A percentile compares a stretch with the other conserved stretches of the same genome.
Evolutionary conservation across 495 filamentous ascomycete genomes (phyloP).

Genomic region (Penicillium daleae): DNA sequence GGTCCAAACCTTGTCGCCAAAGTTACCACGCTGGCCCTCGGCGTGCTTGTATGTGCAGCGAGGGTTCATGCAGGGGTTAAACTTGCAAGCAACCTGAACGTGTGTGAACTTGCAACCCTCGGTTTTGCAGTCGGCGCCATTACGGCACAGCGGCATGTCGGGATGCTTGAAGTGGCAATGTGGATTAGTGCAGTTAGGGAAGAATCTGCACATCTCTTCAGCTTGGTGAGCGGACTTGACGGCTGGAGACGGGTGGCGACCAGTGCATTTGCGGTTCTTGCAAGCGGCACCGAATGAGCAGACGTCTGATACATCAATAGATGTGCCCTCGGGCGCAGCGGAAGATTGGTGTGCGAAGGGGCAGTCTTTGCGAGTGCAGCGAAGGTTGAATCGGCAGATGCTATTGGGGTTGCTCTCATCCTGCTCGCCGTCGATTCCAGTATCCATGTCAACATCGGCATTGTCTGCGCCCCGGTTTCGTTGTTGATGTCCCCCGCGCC

Average conservation of each 20-base stretch:
- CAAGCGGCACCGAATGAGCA: constrained; percentile 89
- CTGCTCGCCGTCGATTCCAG: constrained; percentile 39
- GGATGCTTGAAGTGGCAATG: constrained; percentile 87
- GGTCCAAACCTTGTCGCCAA: constrained; percentile 91
- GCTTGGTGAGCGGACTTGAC: constrained; percentile 73
- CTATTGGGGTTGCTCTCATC: constrained; percentile 58
- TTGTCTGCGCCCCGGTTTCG: constrained; percentile 29
- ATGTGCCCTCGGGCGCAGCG: constrained; percentile 79
- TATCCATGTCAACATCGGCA: constrained; percentile 49
- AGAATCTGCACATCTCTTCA: constrained; percentile 91
- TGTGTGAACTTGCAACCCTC: constrained; percentile 92
- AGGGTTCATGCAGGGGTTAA: constrained; percentile 85
- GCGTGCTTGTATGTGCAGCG: constrained; percentile 87
- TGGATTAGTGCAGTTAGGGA: constrained; percentile 88
- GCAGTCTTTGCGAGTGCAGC: constrained; percentile 87
- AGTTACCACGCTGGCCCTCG: constrained; percentile 81
- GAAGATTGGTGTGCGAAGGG: constrained; percentile 93
- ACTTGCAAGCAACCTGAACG: constrained; percentile 80
- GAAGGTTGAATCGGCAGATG: constrained; percentile 82
- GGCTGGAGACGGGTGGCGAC: constrained; percentile 89
- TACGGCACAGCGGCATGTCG: constrained; percentile 79
- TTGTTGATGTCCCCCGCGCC: constrained; percentile 41
- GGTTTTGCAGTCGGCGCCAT: constrained; percentile 86
- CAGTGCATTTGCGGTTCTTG: constrained; percentile 93
- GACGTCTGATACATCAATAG: constrained; percentile 75